Base-by-base conservation (phyloP, 2,329 filamentous ascomycete species). In the Ophiostoma piceae region DNA sequence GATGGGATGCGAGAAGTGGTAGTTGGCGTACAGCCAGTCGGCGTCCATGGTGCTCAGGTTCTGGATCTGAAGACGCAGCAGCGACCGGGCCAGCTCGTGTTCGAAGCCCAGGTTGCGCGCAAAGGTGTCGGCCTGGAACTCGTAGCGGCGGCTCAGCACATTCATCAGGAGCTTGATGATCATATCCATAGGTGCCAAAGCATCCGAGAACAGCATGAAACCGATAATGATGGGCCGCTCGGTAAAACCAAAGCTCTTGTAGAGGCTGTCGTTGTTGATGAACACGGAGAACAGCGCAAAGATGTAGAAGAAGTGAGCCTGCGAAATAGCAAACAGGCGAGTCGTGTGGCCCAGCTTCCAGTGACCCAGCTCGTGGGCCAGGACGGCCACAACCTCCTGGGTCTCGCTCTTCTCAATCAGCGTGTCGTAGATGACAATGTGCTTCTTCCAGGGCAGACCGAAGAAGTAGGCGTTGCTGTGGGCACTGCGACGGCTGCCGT, bases 391-490 rank as follows among this genome's bases (percentile, higher is more conserved):
- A 57, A 99, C 94, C 80, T 99, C 95, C 77, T 95, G 86, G 3
- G 91, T 89, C 73, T 94, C 88, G 79, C 91, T 95, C 87, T 98
- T 97, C 81, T 97, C 94, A 73, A 99, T 93, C 73, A 99, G 82
- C 5, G 96, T 99, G 78, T 99, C 95, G 79, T 97, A 99, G 77
- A 99, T 96, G 77, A 99, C 95, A 83, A 99, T 99, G 83, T 98
- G 96, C 87, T 98, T 98, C 87, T 97, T 97, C 94, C 94, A 99
- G 60, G 95, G 95, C 70, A 99, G 87, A 72, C 95, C 95, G 76
- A 96, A 97, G 83, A 99, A 99, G 81, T 96, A 96, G 26, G 92
- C 74, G 77, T 96, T 96, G 81, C 90, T 93, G 81, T 96, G 92
- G 32, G 91, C 90, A 77, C 90, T 92, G 75, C 92, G 87, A 83